These are phyloP conservation scores for Basidiobolus meristosporus DNA, from an alignment of 371 early-diverging fungal species.

Conservation along the genomic window DNA sequence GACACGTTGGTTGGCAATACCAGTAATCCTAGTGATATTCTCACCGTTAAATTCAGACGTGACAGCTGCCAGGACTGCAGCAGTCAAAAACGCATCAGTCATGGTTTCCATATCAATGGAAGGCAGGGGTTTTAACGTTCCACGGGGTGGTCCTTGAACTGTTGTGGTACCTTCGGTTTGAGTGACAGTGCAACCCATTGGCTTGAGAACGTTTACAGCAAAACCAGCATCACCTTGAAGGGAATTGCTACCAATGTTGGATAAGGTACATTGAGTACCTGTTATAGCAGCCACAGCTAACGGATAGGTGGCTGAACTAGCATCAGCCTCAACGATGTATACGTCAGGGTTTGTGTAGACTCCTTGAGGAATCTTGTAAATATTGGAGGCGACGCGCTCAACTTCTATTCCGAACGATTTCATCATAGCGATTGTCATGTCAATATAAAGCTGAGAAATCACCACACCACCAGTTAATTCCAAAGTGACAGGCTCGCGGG, in stretches of 20 bases:
- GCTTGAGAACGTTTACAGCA: constrained; percentile 75
- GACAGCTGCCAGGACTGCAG: constrained; percentile 82
- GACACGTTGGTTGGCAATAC: constrained; percentile 94
- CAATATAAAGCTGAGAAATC: constrained; percentile 94
- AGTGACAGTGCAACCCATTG: constrained; percentile 78
- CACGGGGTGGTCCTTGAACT: constrained; percentile 72
- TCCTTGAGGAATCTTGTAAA: constrained; percentile 60
- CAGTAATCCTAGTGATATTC: constrained; percentile 66
- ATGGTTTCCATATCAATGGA: constrained; percentile 91
- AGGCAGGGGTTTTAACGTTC: constrained; percentile 47
- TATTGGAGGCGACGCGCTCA: constrained; percentile 50
- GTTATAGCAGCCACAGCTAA: constrained; percentile 94
- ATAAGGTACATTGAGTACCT: constrained; percentile 68
- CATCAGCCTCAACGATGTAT: constrained; percentile 90
- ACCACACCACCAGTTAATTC: constrained; percentile 79
- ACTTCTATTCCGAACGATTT: constrained; percentile 75
- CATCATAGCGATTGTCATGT: constrained; percentile 98
- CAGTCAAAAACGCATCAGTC: constrained; percentile 97
- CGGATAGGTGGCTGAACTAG: constrained; percentile 94
- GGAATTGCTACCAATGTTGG: constrained; percentile 74
- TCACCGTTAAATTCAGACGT: constrained; percentile 25
- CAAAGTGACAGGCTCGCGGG: constrained; percentile 55
- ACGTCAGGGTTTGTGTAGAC: constrained; percentile 58
- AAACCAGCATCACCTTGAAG: constrained; percentile 87
- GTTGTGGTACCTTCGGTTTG: constrained; percentile 78